A percentile compares a stretch with the other conserved stretches of the same genome.
Conservation (phyloP, 768 basidiomycete genomes). For the Scleroderma citrinum region DNA sequence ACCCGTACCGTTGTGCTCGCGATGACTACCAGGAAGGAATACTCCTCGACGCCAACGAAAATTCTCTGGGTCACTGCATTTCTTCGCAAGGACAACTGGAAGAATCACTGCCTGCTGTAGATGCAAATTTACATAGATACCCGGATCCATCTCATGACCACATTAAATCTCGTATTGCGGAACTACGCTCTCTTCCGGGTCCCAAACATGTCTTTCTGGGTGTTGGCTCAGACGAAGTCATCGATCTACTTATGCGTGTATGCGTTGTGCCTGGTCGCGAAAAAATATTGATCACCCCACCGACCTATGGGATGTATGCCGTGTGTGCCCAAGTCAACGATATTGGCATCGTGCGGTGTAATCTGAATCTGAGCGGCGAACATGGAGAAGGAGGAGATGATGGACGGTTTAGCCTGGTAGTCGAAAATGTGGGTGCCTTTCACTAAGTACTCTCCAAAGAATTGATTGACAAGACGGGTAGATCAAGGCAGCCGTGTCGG, state of each 20-base stretch:
- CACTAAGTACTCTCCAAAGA: not conserved
- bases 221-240: constrained; percentile 95
- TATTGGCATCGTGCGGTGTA: constrained; percentile 71
- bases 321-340: constrained; percentile 97
- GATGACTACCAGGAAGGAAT: constrained; percentile 93
- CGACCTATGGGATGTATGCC: constrained; percentile 97
- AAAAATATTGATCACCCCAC: constrained; percentile 83
- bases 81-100: constrained; percentile 27
- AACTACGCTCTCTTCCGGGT: constrained; percentile 61
- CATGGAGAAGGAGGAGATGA: constrained; percentile 68
- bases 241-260: constrained; percentile 90
- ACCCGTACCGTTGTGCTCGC: constrained; percentile 92
- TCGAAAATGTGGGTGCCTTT: constrained; percentile 58
- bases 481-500: constrained; percentile 65
- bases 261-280: constrained; percentile 77
- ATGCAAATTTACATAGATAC: constrained; percentile 77
- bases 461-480: constrained; percentile 24
- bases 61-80: constrained; percentile 86
- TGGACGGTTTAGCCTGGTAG: constrained; percentile 67
- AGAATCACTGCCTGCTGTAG: constrained; percentile 34
- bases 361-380: constrained; percentile 52
- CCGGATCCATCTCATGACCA: constrained; percentile 83
- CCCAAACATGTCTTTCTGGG: constrained; percentile 81
- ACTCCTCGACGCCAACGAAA: constrained; percentile 97
- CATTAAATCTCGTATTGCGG: constrained; percentile 73